Percentiles rank a stretch among this genome's conserved stretches.
These are phyloP conservation scores for Verbascum thapsus DNA, from an alignment of 257 asterid genomes.

Conservation along the genomic window DNA sequence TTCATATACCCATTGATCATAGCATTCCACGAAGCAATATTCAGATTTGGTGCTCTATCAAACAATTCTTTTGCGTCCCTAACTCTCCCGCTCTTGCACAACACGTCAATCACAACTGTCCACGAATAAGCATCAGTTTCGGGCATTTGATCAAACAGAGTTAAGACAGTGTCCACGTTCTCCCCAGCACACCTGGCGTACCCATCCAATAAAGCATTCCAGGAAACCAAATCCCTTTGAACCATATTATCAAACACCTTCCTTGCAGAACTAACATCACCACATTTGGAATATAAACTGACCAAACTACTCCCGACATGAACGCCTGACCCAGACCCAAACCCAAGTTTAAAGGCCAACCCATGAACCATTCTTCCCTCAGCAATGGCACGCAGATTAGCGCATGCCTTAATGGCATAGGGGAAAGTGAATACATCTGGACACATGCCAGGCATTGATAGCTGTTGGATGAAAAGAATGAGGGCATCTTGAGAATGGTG, in stretches of 20 bases:
- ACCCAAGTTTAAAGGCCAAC: conserved; percentile 21
- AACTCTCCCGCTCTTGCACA: conserved; percentile 22
- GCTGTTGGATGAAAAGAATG: not conserved
- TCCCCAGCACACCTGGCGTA: conserved; percentile 16
- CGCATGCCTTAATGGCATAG: conserved; percentile 15
- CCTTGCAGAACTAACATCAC: conserved; percentile 12
- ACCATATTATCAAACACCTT: no score
- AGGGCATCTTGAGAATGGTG: conserved; percentile 14
- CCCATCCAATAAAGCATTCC: conserved; percentile 29
- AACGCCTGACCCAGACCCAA: conserved; percentile 13
- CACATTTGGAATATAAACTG: conserved; percentile 24
- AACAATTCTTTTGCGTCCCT: conserved; percentile 20
- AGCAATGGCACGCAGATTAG: conserved; percentile 2
- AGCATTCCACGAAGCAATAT: no score
- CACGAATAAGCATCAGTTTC: conserved; percentile 26
- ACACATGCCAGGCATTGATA: not conserved
- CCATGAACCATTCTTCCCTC: conserved; percentile 29
- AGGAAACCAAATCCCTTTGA: no score
- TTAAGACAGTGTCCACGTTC: conserved; percentile 5
- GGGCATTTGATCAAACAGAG: conserved; percentile 23
- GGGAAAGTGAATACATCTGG: conserved; percentile 16
- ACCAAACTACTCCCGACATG: conserved; percentile 27
- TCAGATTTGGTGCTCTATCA: conserved; percentile 13
- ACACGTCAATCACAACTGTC: conserved; percentile 24
- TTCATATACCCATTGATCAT: no score